A percentile compares a stretch with the other conserved stretches of the same genome.
Conservation (phyloP, 306 rosid species). For the Cicer judaicum region DNA sequence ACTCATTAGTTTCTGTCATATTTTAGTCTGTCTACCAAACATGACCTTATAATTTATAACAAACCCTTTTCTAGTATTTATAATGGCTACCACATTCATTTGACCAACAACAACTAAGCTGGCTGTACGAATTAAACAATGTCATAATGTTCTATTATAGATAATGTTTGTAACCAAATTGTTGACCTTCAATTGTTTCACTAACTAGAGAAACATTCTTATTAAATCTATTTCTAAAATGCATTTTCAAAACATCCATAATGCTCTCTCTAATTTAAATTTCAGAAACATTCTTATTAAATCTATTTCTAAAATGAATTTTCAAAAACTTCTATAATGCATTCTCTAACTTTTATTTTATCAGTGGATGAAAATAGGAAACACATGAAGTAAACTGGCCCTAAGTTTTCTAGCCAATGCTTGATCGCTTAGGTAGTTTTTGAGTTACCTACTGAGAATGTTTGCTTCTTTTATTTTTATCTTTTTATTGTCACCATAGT, state of each 20-base stretch:
- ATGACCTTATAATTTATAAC: constrained; percentile 3
- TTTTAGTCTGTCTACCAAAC: constrained; percentile 7
- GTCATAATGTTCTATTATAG: not conserved
- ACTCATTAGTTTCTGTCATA: not conserved
- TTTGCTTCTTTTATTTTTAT: not conserved
- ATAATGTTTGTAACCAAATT: not conserved
- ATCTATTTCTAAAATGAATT: no score
- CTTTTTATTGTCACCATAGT: no score
- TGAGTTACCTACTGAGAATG: constrained; percentile 5
- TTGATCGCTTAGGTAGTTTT: constrained; percentile 24
- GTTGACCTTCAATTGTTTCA: not conserved
- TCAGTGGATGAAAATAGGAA: no score
- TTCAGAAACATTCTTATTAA: no score
- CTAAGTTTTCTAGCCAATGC: not conserved
- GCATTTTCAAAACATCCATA: no score
- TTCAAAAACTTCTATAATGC: no score
- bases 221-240: no score
- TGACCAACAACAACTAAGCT: not conserved
- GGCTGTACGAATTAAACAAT: not conserved
- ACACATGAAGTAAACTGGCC: no score
- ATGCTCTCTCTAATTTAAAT: no score
- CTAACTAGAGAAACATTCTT: no score
- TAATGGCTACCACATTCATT: constrained; percentile 13
- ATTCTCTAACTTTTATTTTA: no score
- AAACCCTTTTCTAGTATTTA: not conserved